phyloP scores from a whole-genome alignment of 2,329 filamentous ascomycete genomes.

The Colletotrichum eleusines region DNA sequence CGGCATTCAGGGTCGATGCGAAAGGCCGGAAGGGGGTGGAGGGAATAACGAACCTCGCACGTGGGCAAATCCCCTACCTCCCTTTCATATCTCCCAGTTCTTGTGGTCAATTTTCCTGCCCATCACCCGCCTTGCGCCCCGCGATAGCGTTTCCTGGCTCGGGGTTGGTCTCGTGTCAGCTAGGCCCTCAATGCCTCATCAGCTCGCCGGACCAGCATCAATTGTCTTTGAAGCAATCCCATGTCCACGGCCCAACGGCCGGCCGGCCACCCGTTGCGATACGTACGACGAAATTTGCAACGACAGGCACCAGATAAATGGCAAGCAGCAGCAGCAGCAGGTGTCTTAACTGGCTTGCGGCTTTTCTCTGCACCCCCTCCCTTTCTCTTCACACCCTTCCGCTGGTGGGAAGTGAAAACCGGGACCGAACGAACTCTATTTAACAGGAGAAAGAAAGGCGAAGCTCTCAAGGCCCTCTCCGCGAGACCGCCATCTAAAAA shows the following conservation, averaged over 20 bases:
- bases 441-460: slow-evolving; percentile 2
- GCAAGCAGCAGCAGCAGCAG: not conserved
- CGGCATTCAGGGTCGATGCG: not conserved
- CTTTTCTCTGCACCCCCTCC: slow-evolving; percentile 3
- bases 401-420: not conserved
- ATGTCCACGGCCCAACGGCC: not conserved
- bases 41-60: slow-evolving; percentile 9
- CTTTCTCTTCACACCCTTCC: not conserved
- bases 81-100: no score
- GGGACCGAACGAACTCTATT: slow-evolving; percentile 11
- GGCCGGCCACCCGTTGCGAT: not conserved
- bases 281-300: not conserved
- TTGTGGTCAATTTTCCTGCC: not conserved
- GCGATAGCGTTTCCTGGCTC: not conserved
- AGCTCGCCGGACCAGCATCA: not conserved
- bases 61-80: slow-evolving; percentile 24
- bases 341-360: not conserved
- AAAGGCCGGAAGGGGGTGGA: not conserved
- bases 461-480: not conserved
- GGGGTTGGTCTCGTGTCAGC: not conserved
- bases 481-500: not conserved
- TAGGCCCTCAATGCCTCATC: not conserved
- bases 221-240: not conserved
- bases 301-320: not conserved
- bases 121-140: not conserved